Evolutionary conservation across 495 filamentous ascomycete species (phyloP).

Genomic region (Staphylotrichum tortipilum): DNA sequence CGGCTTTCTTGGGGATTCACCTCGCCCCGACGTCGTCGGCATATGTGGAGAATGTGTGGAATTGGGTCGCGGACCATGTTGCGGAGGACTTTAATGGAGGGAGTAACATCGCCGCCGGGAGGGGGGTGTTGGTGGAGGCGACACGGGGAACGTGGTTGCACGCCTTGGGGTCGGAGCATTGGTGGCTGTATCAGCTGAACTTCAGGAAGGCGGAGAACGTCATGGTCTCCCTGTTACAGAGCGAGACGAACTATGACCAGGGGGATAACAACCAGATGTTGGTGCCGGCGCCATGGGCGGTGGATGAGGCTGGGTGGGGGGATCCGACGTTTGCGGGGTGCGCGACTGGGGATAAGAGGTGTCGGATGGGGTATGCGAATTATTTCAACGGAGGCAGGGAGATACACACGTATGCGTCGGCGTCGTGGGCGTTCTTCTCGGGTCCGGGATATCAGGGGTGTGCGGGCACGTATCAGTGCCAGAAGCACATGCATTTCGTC

Average conservation of each 20-base stretch:
- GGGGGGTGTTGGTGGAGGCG: constrained; percentile 51
- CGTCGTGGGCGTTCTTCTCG: constrained; percentile 65
- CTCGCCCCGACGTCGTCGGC: constrained; percentile 47
- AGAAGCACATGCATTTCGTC: constrained; percentile 33
- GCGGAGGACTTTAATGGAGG: constrained; percentile 48
- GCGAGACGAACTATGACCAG: constrained; percentile 87
- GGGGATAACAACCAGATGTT: constrained; percentile 53
- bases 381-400: constrained; percentile 50
- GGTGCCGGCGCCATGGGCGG: constrained; percentile 41
- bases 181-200: constrained; percentile 68
- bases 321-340: constrained; percentile 52
- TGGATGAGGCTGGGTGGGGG: constrained; percentile 34
- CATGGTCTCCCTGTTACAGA: constrained; percentile 72
- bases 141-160: constrained; percentile 54
- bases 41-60: constrained; percentile 64
- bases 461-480: constrained; percentile 24
- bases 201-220: constrained; percentile 63
- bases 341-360: constrained; percentile 28
- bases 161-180: constrained; percentile 67
- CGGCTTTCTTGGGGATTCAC: constrained; percentile 60
- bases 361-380: constrained; percentile 37
- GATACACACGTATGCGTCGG: constrained; percentile 51
- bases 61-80: constrained; percentile 69
- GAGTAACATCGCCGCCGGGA: constrained; percentile 31
- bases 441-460: constrained; percentile 29